Evolutionary conservation across 192 early-diverging fungal genomes (phyloP).

Genomic region (Linnemannia zychae): DNA sequence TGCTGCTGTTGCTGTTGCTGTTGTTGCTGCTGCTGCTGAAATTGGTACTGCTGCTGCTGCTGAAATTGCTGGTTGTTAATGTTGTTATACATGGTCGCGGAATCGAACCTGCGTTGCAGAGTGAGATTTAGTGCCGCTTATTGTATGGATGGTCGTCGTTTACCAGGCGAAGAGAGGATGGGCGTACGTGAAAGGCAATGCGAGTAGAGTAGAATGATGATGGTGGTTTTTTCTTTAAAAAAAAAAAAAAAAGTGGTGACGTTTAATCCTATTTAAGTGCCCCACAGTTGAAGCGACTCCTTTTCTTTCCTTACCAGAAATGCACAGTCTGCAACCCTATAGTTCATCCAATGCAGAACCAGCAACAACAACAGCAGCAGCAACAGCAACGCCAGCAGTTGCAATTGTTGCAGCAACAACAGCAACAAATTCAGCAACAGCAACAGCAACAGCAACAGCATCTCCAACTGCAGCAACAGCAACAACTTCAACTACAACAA

Average conservation of each 20-base stretch:
- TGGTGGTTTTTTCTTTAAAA: too few species aligned
- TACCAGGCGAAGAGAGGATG: not conserved
- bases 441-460: conserved; percentile 17
- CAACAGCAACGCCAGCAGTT: conserved; percentile 15
- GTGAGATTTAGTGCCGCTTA: not conserved
- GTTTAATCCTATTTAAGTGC: too few species aligned
- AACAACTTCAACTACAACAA: conserved; percentile 21
- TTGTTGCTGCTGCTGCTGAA: conserved; percentile 25
- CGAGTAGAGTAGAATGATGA: not conserved
- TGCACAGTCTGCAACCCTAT: not conserved
- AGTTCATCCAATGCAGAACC: conserved; percentile 18
- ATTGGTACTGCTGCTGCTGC: conserved; percentile 32
- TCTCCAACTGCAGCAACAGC: conserved; percentile 19
- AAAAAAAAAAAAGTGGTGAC: too few species aligned
- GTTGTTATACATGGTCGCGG: conserved; percentile 28
- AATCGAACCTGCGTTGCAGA: not conserved
- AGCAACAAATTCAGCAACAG: conserved; percentile 19
- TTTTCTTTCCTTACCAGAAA: not conserved
- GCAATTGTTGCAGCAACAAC: conserved; percentile 30
- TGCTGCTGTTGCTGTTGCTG: conserved; percentile 39
- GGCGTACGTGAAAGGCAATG: not conserved
- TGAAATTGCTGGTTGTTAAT: conserved; percentile 8
- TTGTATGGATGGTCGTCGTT: not conserved
- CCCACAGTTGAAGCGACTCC: too few species aligned
- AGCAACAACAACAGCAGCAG: conserved; percentile 19